These are phyloP conservation scores for Nemania sp. DNA, from an alignment of 2,329 filamentous ascomycete species.

Conservation along the genomic window DNA sequence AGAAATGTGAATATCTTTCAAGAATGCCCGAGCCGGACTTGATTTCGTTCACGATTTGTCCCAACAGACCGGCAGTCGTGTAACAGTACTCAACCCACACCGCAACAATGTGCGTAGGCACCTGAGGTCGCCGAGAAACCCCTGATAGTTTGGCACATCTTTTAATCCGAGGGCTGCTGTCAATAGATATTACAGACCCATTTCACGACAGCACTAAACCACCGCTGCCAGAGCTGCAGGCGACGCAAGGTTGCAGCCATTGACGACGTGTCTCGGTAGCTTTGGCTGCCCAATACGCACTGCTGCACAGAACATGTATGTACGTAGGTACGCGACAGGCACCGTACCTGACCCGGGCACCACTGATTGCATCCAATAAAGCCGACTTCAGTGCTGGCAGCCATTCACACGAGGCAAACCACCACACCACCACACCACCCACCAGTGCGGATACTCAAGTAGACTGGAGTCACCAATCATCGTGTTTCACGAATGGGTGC, in stretches of 20 bases:
- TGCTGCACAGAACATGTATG: neutral
- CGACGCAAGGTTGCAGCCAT: constrained; percentile 9
- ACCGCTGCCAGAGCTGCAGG: constrained; percentile 8
- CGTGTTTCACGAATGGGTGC: constrained; percentile 33
- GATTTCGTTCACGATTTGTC: constrained; percentile 7
- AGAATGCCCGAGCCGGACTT: neutral
- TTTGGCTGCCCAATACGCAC: neutral
- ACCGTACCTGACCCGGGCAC: constrained; percentile 26
- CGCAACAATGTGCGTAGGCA: constrained; percentile 21
- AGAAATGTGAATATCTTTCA: neutral
- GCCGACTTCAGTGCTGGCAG: constrained; percentile 8
- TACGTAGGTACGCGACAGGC: constrained; percentile 24
- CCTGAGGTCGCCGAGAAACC: constrained; percentile 16
- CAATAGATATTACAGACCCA: neutral
- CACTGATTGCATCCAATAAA: constrained; percentile 12
- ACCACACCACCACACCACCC: constrained; percentile 32
- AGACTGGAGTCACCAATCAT: constrained; percentile 32
- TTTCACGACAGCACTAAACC: constrained; percentile 4
- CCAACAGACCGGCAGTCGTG: constrained; percentile 16
- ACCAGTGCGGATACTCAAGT: constrained; percentile 37
- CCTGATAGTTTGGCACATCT: neutral
- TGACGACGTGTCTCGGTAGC: constrained; percentile 14
- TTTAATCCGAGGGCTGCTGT: constrained; percentile 11
- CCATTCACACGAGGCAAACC: constrained; percentile 26
- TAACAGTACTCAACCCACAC: constrained; percentile 11